phyloP scores from a whole-genome alignment of 169 alveolate species.

The Cryptosporidium ryanae region DNA sequence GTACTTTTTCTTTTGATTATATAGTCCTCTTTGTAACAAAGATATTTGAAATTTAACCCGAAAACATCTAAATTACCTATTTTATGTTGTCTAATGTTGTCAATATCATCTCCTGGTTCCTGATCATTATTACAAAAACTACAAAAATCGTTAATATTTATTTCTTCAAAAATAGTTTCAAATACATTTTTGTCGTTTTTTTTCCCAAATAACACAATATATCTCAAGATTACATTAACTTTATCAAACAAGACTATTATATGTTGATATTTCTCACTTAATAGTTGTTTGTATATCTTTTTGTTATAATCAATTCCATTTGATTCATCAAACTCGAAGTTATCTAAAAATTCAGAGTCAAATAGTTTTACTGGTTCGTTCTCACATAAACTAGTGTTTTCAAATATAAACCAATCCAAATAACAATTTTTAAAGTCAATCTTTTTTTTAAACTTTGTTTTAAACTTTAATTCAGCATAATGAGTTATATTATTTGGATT shows the following conservation, averaged over 20 bases:
- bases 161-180: neutral
- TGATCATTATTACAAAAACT: neutral
- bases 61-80: no score
- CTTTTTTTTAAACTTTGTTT: neutral
- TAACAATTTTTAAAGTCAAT: neutral
- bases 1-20: no score
- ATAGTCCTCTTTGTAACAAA: no score
- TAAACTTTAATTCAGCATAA: neutral
- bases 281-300: neutral
- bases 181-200: neutral
- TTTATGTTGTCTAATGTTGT: no score
- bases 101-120: no score
- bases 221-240: neutral
- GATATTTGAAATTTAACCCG: no score
- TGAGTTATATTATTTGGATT: constrained; percentile 46
- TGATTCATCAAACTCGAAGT: neutral
- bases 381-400: neutral
- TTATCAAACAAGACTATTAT: neutral
- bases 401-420: constrained; percentile 8
- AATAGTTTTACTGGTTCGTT: neutral
- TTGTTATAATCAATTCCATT: neutral
- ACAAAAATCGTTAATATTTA: neutral
- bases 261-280: neutral
- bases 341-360: neutral
- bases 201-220: neutral